Evolutionary conservation across 148 eudicot species (phyloP), one percentile per base, ranked within the genome.

Genomic region (Fagopyrum esculentum): DNA sequence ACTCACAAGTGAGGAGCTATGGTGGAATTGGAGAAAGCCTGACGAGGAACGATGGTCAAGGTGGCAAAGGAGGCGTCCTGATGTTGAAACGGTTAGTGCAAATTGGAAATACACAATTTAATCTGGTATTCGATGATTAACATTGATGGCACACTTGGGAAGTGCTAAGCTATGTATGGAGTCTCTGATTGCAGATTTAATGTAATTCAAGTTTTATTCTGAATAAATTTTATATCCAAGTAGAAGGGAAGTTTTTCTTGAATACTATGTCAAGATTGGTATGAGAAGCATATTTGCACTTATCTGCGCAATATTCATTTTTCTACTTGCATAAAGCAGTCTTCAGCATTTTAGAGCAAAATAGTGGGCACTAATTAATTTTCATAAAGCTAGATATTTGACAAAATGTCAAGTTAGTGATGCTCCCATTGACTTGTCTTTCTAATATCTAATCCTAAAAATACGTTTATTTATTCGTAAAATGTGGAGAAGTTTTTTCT

Each of bases 21-120:
- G 99, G 99, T 96, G 99, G 99, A 85, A 92, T 79, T 96, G 99
- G 99, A 92, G 99, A 82, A 96, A 87, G 74, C 93, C 99, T 0
- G 97, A 90, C 45, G 85, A 86, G 76, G 93, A 89, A 76, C 87
- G 82, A 69, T 92, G 99, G 99, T 96, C 99, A 60, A 86, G 99
- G 82, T 96, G 98, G 98, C 99, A 96, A 76, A 89, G 92, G 88
- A 82, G 92, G 79, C 84, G 88, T 43, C 98, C 99, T 66, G 94
- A 90, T 87, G 91, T 87, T 85, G 99, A 92, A 85, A 90, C 99
- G 89, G 99, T 92, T 74, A 86, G 96, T 91, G 76, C 71, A 47
- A 71, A 76, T 78, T 68, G 75, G 45, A 64, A n/a, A 19, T 56
- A 11, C 26, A 69, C 10, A 59, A 43, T 66, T 5, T 40, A 66